phyloP scores from a whole-genome alignment of 805 yeast species.

The Metschnikowia henanensis region DNA sequence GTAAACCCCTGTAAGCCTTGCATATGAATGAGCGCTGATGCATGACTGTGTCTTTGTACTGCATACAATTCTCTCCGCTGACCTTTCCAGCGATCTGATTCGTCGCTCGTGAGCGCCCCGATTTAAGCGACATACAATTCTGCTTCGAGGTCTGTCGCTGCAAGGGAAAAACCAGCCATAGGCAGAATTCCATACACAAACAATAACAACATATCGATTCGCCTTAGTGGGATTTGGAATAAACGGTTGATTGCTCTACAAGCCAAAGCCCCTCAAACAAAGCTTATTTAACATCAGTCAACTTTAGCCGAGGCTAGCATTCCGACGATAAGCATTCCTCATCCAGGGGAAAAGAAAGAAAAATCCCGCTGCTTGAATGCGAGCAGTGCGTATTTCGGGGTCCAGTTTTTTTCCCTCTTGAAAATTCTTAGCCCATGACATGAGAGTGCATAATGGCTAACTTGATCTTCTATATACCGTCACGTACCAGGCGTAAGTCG shows the following conservation, averaged over 20 bases:
- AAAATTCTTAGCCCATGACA: background rate
- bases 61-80: background rate
- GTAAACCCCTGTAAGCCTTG: slow-evolving; percentile 1
- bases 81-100: slow-evolving; percentile 9
- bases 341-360: too few relatives aligned
- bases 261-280: too few relatives aligned
- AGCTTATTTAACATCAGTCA: too few relatives aligned
- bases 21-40: background rate
- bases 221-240: too few relatives aligned
- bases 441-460: background rate
- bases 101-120: slow-evolving; percentile 1
- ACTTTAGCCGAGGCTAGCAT: background rate
- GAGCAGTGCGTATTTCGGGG: background rate
- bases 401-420: background rate
- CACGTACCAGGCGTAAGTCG: background rate
- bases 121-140: background rate
- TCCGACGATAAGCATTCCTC: background rate
- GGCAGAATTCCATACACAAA: slow-evolving; percentile 3
- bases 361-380: background rate
- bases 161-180: slow-evolving; percentile 9
- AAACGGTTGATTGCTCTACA: too few relatives aligned
- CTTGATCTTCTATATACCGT: background rate
- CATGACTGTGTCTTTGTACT: background rate
- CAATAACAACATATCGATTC: background rate
- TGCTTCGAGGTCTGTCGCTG: slow-evolving; percentile 1